Base-by-base conservation (phyloP, 1,139 yeast species). In the Blastobotrys persicus region DNA sequence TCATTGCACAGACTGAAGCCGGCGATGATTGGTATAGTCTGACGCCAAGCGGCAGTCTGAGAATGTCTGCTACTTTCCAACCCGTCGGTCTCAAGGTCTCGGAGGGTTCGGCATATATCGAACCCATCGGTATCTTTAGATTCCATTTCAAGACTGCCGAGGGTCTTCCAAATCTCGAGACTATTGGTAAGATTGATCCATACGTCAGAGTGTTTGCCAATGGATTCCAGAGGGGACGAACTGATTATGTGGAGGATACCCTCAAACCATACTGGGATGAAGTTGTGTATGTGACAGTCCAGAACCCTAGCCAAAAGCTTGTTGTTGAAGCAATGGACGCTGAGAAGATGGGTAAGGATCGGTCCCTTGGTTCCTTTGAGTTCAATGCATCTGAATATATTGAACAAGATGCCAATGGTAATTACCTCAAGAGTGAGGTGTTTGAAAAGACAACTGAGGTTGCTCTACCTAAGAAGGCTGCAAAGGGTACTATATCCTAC, bases 251-350 rank as follows among this genome's bases (percentile, higher is more conserved):
- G 50, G 83, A 80, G 19, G 79, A 85, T 17, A 81, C 88, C 2
- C 73, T 83, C 60, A 75, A 85, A 56, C 98, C 99, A 12, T 80
- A 81, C 9, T 94, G 91, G 88, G 83, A 89, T 64, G 92, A 89
- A 66, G 76, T 86, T 2, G 75, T 88, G 48, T 92, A 88, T 67
- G 80, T 88, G 37, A 83, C 96, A 5, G 79, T 92, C 19, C 79
- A 94, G 12, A 85, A 89, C 42, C 80, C 89, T 35, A 83, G 83
- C 63, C 98, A 91, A 67, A 83, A 79, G 61, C 70, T 91, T 56
- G 82, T 89, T 2, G 66, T 94, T 48, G 98, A 92, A 67, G 95
- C 82, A 9, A 87, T 92, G 96, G 98, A 91, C 69, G 86, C 85
- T 42, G 95, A 91, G 69, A 76, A 77, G 52, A 77, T 73, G 50